Evolutionary conservation across 495 filamentous ascomycete species (phyloP).

Genomic region (Bathelium albidoporum): DNA sequence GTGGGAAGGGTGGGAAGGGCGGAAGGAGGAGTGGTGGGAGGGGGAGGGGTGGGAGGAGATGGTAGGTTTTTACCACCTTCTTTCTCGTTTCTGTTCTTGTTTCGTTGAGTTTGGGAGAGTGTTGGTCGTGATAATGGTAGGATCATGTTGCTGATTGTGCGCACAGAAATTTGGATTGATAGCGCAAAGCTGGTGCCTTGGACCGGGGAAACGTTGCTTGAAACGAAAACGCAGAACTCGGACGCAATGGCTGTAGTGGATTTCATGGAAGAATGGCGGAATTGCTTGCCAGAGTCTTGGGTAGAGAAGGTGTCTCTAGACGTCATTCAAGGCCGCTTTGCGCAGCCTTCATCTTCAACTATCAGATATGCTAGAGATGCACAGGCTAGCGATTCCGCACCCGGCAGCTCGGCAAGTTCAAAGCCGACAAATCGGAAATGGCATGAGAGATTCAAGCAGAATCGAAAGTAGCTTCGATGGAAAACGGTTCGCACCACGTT

Average conservation of each 20-base stretch:
- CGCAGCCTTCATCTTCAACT: slow-evolving; percentile 13
- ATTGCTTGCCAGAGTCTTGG: slow-evolving; percentile 50
- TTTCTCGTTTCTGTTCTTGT: too few relatives aligned
- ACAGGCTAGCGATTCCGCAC: background rate
- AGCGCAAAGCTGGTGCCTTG: slow-evolving; percentile 36
- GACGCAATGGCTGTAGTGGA: slow-evolving; percentile 32
- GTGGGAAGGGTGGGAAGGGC: slow-evolving; percentile 7
- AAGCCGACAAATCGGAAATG: slow-evolving; percentile 53
- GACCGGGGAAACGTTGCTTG: slow-evolving; percentile 44
- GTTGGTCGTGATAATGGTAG: slow-evolving; percentile 19
- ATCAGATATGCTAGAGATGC: slow-evolving; percentile 7
- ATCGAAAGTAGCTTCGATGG: background rate
- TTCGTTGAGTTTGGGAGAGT: background rate
- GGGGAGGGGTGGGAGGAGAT: too few relatives aligned
- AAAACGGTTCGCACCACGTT: background rate
- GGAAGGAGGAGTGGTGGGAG: too few relatives aligned
- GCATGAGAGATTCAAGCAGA: slow-evolving; percentile 64
- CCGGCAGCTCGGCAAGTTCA: slow-evolving; percentile 11
- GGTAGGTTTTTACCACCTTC: too few relatives aligned
- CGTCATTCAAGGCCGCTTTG: slow-evolving; percentile 30
- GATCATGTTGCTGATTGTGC: slow-evolving; percentile 16
- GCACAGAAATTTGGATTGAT: slow-evolving; percentile 38
- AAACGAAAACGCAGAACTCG: slow-evolving; percentile 30
- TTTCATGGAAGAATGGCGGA: slow-evolving; percentile 46
- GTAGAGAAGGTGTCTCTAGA: slow-evolving; percentile 40